Percentiles rank a stretch among this genome's conserved stretches.
These are phyloP conservation scores for Xylona heveae DNA, from an alignment of 495 filamentous ascomycete species.

Conservation along the genomic window DNA sequence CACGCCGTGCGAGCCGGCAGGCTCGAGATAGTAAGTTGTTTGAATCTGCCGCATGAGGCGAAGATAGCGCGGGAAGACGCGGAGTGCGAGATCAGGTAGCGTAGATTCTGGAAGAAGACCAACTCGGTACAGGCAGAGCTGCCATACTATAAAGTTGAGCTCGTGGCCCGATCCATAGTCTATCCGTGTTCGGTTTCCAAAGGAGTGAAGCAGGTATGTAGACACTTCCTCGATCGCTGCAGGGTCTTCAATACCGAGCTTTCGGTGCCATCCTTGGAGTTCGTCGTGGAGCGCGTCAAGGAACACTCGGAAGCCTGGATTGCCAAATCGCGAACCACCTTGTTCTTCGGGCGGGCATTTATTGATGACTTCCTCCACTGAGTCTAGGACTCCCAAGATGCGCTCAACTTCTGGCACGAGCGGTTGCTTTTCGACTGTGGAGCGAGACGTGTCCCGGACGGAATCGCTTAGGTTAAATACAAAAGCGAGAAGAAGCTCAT, in stretches of 20 bases:
- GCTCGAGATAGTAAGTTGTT: conserved; percentile 82
- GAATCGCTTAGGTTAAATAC: conserved; percentile 72
- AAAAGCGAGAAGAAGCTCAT: conserved; percentile 58
- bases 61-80: conserved; percentile 65
- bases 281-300: conserved; percentile 46
- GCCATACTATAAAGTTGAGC: conserved; percentile 87
- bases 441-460: conserved; percentile 53
- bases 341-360: conserved; percentile 62
- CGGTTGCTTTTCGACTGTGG: conserved; percentile 21
- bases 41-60: conserved; percentile 63
- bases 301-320: conserved; percentile 69
- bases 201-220: conserved; percentile 60
- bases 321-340: conserved; percentile 80
- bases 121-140: conserved; percentile 68
- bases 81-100: conserved; percentile 51
- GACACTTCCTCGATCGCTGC: conserved; percentile 46
- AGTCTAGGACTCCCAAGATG: conserved; percentile 49
- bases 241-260: conserved; percentile 10
- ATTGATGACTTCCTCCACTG: conserved; percentile 36
- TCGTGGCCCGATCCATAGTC: conserved; percentile 97
- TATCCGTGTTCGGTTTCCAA: conserved; percentile 73
- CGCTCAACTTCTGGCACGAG: too few species aligned
- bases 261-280: conserved; percentile 30
- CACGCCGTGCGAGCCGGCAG: conserved; percentile 84
- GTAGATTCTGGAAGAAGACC: conserved; percentile 35